Evolutionary conservation across 1,284 basidiomycete species (phyloP).

Genomic region (Blastosporella zonata): DNA sequence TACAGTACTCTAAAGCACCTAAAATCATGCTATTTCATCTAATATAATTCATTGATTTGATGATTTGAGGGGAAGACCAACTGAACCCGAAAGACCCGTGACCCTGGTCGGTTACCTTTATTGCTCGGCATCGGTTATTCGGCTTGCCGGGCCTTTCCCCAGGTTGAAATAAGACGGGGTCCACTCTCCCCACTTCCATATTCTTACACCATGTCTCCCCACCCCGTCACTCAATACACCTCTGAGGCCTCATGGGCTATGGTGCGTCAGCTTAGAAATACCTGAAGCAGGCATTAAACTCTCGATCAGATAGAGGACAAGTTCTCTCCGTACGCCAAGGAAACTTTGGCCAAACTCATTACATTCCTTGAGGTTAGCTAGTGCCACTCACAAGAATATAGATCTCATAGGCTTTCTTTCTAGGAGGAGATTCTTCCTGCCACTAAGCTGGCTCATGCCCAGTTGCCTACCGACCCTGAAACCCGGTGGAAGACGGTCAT

Average conservation of each 20-base stretch:
- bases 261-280: constrained; percentile 36
- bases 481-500: constrained; percentile 85
- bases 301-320: constrained; percentile 77
- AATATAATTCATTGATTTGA: constrained; percentile 4
- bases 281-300: constrained; percentile 2
- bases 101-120: background rate
- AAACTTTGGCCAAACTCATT: constrained; percentile 81
- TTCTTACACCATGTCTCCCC: constrained; percentile 44
- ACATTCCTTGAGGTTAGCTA: constrained; percentile 76
- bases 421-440: constrained; percentile 90
- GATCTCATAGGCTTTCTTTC: background rate
- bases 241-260: constrained; percentile 81
- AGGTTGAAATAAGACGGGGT: constrained; percentile 1
- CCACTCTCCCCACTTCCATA: constrained; percentile 9
- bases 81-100: constrained; percentile 3
- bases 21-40: background rate
- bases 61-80: background rate
- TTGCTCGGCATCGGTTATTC: constrained; percentile 16
- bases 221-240: constrained; percentile 71
- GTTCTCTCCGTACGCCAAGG: constrained; percentile 86
- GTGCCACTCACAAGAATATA: background rate
- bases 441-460: constrained; percentile 73
- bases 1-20: background rate
- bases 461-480: constrained; percentile 75
- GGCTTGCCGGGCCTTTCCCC: constrained; percentile 22